Percentiles rank a stretch among this genome's conserved stretches.
These are phyloP conservation scores for Penicillium coprophilum DNA, from an alignment of 495 filamentous ascomycete species.

Conservation along the genomic window DNA sequence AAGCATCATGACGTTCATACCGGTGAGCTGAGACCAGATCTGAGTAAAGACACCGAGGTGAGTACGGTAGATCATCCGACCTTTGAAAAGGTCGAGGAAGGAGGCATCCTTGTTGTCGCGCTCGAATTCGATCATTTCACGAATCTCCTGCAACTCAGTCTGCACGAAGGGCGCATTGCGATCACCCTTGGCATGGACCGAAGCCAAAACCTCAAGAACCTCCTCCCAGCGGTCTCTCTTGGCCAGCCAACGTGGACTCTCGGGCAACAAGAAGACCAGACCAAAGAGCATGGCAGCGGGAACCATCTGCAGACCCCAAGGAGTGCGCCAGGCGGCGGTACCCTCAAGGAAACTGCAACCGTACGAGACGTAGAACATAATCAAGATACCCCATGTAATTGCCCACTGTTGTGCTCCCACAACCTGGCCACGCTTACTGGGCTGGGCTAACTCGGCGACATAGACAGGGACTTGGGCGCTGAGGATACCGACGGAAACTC, in stretches of 20 bases:
- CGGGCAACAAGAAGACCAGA: slow-evolving; percentile 63
- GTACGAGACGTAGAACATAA: slow-evolving; percentile 61
- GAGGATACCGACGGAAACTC: slow-evolving; percentile 70
- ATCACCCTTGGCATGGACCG: slow-evolving; percentile 66
- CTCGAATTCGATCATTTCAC: slow-evolving; percentile 69
- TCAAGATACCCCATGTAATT: slow-evolving; percentile 75
- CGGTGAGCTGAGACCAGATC: slow-evolving; percentile 81
- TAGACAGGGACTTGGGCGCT: slow-evolving; percentile 78
- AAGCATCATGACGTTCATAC: slow-evolving; percentile 87
- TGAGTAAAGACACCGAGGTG: slow-evolving; percentile 75
- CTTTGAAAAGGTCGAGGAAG: slow-evolving; percentile 68
- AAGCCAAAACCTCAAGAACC: slow-evolving; percentile 55
- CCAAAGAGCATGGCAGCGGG: slow-evolving; percentile 62
- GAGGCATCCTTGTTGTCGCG: slow-evolving; percentile 58
- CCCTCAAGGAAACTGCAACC: slow-evolving; percentile 61
- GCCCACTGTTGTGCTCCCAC: slow-evolving; percentile 73
- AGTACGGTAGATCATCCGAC: slow-evolving; percentile 72
- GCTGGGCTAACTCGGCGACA: slow-evolving; percentile 69
- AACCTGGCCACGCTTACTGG: slow-evolving; percentile 67
- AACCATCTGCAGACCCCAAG: slow-evolving; percentile 75
- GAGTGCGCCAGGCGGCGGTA: slow-evolving; percentile 61
- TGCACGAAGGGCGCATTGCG: slow-evolving; percentile 57
- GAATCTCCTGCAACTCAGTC: slow-evolving; percentile 69
- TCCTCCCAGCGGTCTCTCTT: slow-evolving; percentile 72
- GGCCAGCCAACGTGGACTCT: slow-evolving; percentile 74